Conservation (phyloP, 148 eudicot species). For the Amaranthus palmeri region DNA sequence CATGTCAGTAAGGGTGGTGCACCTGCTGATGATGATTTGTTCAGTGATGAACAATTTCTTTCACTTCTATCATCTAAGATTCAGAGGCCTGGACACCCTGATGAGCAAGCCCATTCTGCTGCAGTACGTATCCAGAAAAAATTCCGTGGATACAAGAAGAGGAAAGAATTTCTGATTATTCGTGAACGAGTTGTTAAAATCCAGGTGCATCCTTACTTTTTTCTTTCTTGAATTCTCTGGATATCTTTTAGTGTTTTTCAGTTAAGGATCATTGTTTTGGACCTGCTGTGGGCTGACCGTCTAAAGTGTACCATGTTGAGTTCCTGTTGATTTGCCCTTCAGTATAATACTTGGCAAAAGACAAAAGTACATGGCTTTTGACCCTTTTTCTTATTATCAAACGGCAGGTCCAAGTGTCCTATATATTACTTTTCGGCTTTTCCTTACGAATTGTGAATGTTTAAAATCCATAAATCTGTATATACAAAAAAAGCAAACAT, state of each 20-base stretch:
- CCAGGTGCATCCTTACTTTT: slow-evolving; percentile 38
- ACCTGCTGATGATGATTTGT: slow-evolving; percentile 37
- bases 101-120: slow-evolving; percentile 44
- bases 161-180: slow-evolving; percentile 52
- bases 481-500: not conserved
- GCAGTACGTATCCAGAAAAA: slow-evolving; percentile 64
- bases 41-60: slow-evolving; percentile 40
- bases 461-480: not conserved
- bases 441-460: not conserved
- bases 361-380: not conserved
- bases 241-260: no score
- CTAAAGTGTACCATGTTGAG: not conserved
- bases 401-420: not conserved
- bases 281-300: no score
- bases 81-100: slow-evolving; percentile 37
- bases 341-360: no score
- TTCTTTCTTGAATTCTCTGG: not conserved
- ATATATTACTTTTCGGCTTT: not conserved
- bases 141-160: slow-evolving; percentile 57
- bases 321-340: not conserved
- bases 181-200: slow-evolving; percentile 57
- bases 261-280: no score
- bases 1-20: slow-evolving; percentile 27
- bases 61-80: slow-evolving; percentile 44
- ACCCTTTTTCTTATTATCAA: not conserved